Base-by-base conservation (phyloP, 2,329 filamentous ascomycete species). In the Biscogniauxia mediterranea region DNA sequence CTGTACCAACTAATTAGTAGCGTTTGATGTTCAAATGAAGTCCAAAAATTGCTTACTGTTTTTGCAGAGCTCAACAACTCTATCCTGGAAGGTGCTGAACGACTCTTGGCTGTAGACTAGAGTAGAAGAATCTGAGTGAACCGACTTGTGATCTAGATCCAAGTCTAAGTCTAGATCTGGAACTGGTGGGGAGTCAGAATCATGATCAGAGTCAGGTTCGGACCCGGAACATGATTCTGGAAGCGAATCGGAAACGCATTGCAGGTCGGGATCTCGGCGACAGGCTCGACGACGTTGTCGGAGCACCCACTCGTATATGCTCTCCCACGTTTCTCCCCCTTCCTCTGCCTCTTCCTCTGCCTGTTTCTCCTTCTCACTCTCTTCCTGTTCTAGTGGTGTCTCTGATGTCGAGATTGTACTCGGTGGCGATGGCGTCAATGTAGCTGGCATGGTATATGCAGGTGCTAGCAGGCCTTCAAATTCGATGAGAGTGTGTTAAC, bases 21-120 rank as follows among this genome's bases (percentile, higher is more conserved):
- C 17, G 38, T n/a, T 17, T 46, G 2, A 17, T 46, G 5, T 17
- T 46, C 13, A 46, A 46, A 46, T n/a, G 15, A 46, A 2, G 15
- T 6, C 7, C 17, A 46, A 7, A n/a, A n/a, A 46, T n/a, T 13
- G 38, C 38, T 46, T 46, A 46, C 38, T 46, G 38, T 2, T 46
- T 2, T 42, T 28, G 15, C 42, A 53, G 1, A 62, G 54, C 20
- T 54, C 23, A 9, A 61, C 42, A 42, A 57, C 58, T 13, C 58
- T 57, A n/a, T 23, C 5, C 6, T 9, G 26, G 46, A 62, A 64
- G 2, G 55, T 62, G n/a, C 13, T 20, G 20, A 64, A 60, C 32
- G 62, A 38, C 26, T 64, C 62, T 5, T 61, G 52, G 15, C 11
- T 19, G 21, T 62, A 61, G 3, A 60, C 7, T 6, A 61, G 8